phyloP scores from a whole-genome alignment of 768 basidiomycete species.

The Cystofilobasidium bisporidii region DNA sequence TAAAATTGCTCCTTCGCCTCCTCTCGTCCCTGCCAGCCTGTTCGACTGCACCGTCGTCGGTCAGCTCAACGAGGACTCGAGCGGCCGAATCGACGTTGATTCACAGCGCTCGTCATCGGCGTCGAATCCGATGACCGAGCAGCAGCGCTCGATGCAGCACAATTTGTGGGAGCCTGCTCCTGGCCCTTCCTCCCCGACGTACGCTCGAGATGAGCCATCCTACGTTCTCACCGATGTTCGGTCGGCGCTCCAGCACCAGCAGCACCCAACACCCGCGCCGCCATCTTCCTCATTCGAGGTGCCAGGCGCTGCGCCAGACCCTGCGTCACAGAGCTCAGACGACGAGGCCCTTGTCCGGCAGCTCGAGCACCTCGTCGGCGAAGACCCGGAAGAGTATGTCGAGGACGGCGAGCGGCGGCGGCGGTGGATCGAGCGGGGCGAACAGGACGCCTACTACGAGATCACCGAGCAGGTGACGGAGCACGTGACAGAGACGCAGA shows the following conservation, averaged over 20 bases:
- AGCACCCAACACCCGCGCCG: slow-evolving; percentile 2
- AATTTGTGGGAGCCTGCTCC: neutral
- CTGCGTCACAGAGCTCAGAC: neutral
- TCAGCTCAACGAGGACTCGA: slow-evolving; percentile 24
- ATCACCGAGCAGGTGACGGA: slow-evolving; percentile 35
- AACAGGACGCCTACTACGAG: slow-evolving; percentile 30
- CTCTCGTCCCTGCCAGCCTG: slow-evolving; percentile 28
- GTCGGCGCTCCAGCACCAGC: slow-evolving; percentile 10
- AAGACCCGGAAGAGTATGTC: slow-evolving; percentile 31
- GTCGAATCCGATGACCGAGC: too few species aligned
- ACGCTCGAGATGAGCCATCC: neutral
- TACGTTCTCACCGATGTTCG: slow-evolving; percentile 26
- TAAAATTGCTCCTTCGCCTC: neutral
- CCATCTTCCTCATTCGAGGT: neutral
- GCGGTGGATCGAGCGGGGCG: slow-evolving; percentile 18
- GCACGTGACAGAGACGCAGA: slow-evolving; percentile 21
- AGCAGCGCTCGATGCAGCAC: neutral
- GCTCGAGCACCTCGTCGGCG: slow-evolving; percentile 34
- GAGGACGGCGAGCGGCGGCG: slow-evolving; percentile 23
- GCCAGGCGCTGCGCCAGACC: neutral
- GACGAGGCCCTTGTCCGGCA: slow-evolving; percentile 32
- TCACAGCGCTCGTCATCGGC: neutral
- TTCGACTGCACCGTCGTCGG: slow-evolving; percentile 39
- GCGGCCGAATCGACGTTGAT: neutral
- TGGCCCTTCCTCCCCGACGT: neutral